Evolutionary conservation across 2,329 filamentous ascomycete genomes (phyloP), one percentile per base, ranked within the genome.

Genomic region (Tolypocladium tropicale): DNA sequence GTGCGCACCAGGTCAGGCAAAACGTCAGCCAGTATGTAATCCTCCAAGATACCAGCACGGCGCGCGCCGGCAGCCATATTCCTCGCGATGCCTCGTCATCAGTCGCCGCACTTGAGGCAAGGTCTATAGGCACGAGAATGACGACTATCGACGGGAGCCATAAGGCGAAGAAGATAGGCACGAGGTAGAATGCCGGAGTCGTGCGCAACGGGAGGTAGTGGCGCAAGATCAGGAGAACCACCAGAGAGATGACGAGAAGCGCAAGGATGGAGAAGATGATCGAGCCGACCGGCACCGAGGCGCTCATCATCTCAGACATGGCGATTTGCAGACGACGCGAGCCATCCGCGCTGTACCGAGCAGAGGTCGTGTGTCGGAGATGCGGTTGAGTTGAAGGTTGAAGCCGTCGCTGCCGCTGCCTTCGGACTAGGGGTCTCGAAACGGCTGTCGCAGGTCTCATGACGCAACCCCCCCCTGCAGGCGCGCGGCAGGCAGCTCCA

Each of bases 21-120:
- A 99, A 99, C 0, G 93, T 97, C 55, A 99, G 78, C 94, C 94
- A 99, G 74, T 99, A 99, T 23, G 88, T 87, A 61, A 99, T 93
- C 67, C 93, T 83, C 94, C 94, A 99, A 57, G 88, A 87, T 28
- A 96, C 90, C 65, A 95, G 77, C 52, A 96, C 78, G 32, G 92
- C 81, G 53, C 85, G 77, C 61, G 88, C 79, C 6, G 89, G 88
- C 36, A 99, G 80, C 90, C 92, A 96, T 66, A 99, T 89, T 36
- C 92, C 94, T 63, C 86, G 82, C 18, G 83, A 80, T 18, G 82
- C 79, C 58, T 82, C 84, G 70, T 88, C 86, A 58, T 88, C 85
- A 53, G 85, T 84, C 52, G 84, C 81, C 25, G 89, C 86, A 67
- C 83, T 93, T 7, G 92, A 96, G 1, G 93, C 92, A 62, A 99